Conservation (phyloP, 306 rosid genomes). For the Argentina anserina region DNA sequence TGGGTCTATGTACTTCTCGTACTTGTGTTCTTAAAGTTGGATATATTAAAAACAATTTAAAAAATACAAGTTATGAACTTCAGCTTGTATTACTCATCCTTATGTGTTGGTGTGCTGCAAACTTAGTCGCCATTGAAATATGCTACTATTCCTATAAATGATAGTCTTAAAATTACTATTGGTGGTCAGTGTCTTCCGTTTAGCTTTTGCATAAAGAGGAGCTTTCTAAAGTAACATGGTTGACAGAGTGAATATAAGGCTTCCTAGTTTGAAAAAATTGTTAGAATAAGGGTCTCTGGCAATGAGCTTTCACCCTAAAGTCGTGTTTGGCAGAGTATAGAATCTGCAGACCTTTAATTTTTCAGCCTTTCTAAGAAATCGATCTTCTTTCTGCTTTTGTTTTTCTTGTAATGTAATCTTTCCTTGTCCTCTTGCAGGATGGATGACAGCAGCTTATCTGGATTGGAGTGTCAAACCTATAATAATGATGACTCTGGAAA, state of each 20-base stretch:
- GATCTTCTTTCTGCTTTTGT: constrained; percentile 7
- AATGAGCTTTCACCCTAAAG: neutral
- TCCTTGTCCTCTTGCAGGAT: constrained; percentile 38
- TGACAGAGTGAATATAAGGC: neutral
- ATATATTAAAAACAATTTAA: too few relatives aligned
- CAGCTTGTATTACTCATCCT: neutral
- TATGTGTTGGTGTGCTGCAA: neutral
- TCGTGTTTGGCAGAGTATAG: neutral
- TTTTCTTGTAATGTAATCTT: constrained; percentile 25
- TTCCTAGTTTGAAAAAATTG: neutral
- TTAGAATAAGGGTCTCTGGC: too few relatives aligned
- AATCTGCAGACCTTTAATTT: constrained; percentile 1
- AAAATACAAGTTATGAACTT: neutral
- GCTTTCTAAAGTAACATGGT: neutral
- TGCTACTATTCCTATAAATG: neutral
- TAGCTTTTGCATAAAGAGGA: neutral
- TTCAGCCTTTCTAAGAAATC: constrained; percentile 5
- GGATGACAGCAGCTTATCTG: constrained; percentile 50
- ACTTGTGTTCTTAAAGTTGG: neutral
- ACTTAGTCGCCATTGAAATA: neutral
- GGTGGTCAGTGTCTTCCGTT: neutral
- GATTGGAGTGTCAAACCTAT: constrained; percentile 43
- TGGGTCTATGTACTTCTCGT: neutral
- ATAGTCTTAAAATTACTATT: neutral
- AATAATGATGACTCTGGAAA: constrained; percentile 44